phyloP scores from a whole-genome alignment of 345 rosid genomes.

The Euphorbia tirucalli region DNA sequence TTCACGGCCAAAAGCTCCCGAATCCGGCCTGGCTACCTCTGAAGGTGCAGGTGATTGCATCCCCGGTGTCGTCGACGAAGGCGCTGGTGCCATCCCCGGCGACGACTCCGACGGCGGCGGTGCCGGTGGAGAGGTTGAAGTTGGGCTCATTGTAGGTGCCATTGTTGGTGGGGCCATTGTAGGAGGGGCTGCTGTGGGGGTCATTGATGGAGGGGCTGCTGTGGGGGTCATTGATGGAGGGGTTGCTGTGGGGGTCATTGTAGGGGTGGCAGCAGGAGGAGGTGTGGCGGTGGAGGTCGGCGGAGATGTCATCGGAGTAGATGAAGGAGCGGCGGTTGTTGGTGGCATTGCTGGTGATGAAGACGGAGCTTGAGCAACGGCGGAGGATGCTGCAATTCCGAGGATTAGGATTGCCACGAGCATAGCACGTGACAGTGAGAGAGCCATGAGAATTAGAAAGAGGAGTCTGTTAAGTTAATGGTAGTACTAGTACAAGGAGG shows the following conservation, averaged over 20 bases:
- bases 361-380: conserved; percentile 36
- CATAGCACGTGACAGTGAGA: conserved; percentile 28
- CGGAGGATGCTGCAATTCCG: conserved; percentile 12
- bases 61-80: background rate
- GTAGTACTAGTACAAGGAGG: background rate
- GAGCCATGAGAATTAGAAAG: conserved; percentile 30
- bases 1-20: conserved; percentile 30
- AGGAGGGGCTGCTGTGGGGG: too few relatives aligned
- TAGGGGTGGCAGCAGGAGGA: conserved; percentile 3
- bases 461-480: background rate
- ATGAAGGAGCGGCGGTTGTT: background rate
- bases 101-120: background rate
- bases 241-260: background rate
- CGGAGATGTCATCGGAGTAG: background rate
- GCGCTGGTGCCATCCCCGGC: background rate
- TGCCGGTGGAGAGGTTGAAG: too few relatives aligned
- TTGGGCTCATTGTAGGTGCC: background rate
- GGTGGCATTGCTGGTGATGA: conserved; percentile 18
- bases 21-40: background rate
- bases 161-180: background rate
- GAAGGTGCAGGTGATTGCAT: conserved; percentile 2
- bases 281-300: conserved; percentile 9
- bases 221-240: conserved; percentile 7
- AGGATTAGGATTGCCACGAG: conserved; percentile 24
- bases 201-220: background rate